Evolutionary conservation across 192 early-diverging fungal genomes (phyloP), one percentile per base, ranked within the genome.

Genomic region (Dissophora ornata): DNA sequence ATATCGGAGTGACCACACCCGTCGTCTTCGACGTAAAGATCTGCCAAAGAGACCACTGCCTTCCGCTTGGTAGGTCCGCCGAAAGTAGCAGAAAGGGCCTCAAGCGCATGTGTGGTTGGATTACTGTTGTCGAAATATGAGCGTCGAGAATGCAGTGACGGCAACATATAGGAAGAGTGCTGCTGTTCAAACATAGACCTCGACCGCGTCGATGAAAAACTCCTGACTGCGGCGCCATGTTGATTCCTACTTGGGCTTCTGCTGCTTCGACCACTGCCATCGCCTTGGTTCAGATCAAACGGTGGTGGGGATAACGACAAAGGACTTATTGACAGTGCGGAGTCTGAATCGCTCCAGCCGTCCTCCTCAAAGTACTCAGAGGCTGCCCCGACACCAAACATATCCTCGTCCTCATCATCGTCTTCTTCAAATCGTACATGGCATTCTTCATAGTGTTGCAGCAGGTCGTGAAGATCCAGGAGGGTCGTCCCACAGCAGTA

Each of bases 381-480:
- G 13, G 47, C 49, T 22, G 22, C 44, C 13, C 45, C 55, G 44
- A n/a, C 25, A 36, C 55, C 40, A 42, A 51, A 49, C 7, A 38
- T 38, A 18, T 40, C 47, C 34, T 38, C 16, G 19, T 50, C 48
- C 49, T 59, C 54, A 1, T 48, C 30, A 19, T 61, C 57, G 40
- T 98, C 95, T 15, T 92, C 90, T 73, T 96, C 95, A 44, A 95
- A 86, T 36, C 88, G 88, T 38, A 95, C 94, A 53, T 98, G 96
- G 80, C 88, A 90, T 79, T 98, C 96, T 84, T 98, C 97, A 69
- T 94, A 97, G 80, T 98, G 96, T 81, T 95, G 94, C 21, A 98
- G 80, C 51, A 98, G 89, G 68, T 95, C 95, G 77, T 98, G 96
- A 62, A 98, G 80, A 73, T 95, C 93, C 56, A 87, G 84, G 42